Conservation (phyloP, 108 stramenopile species). For the Cylindrotheca closterium region DNA sequence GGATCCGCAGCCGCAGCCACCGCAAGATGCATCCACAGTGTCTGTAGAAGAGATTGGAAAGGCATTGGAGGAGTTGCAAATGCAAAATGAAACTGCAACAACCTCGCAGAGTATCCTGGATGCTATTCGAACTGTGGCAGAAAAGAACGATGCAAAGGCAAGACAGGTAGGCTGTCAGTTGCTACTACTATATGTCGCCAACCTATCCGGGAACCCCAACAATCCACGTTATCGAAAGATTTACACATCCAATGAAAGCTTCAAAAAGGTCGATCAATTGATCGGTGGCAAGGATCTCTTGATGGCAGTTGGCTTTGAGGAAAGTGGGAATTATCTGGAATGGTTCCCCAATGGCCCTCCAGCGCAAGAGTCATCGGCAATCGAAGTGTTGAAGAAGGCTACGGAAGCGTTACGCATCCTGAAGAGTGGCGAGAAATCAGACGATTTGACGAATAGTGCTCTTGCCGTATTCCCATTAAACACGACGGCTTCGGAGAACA, state of each 20-base stretch:
- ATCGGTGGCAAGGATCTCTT: constrained; percentile 66
- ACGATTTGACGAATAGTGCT: constrained; percentile 11
- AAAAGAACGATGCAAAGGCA: constrained; percentile 33
- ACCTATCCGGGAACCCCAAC: constrained; percentile 62
- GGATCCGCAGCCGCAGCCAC: not conserved
- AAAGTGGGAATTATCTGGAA: constrained; percentile 50
- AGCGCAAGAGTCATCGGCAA: constrained; percentile 20
- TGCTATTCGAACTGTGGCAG: constrained; percentile 16
- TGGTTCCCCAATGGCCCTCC: constrained; percentile 38
- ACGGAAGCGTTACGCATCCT: constrained; percentile 34
- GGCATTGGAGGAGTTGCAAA: not conserved
- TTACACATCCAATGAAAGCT: constrained; percentile 73
- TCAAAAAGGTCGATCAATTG: constrained; percentile 62
- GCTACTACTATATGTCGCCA: constrained; percentile 71
- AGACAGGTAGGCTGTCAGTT: constrained; percentile 62
- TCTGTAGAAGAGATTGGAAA: not conserved
- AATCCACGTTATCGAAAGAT: constrained; percentile 81
- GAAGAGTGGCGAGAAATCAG: constrained; percentile 24
- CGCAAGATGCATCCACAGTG: constrained; percentile 4
- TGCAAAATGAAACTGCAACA: not conserved
- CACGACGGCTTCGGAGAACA: too few relatives aligned
- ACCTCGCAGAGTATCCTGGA: not conserved
- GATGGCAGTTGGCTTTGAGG: constrained; percentile 64
- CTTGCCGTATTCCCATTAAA: constrained; percentile 9
- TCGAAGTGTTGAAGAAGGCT: constrained; percentile 31